Evolutionary conservation across 2,329 filamentous ascomycete genomes (phyloP).

Genomic region (Aciculosporium take): DNA sequence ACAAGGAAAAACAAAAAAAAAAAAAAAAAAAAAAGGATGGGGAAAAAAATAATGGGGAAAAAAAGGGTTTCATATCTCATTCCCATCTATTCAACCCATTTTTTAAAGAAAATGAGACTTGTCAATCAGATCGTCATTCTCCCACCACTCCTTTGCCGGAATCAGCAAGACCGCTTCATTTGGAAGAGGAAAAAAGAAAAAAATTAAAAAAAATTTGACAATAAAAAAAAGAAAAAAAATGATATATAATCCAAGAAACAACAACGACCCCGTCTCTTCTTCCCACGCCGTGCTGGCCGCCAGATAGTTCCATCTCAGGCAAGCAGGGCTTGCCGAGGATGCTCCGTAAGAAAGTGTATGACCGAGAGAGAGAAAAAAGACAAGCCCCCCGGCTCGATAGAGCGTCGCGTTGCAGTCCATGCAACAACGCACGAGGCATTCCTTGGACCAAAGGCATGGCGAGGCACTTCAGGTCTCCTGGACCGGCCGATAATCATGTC

Average conservation of each 20-base stretch:
- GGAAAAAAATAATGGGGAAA: background rate
- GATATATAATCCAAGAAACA: too few relatives aligned
- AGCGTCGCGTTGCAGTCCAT: background rate
- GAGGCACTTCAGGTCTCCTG: background rate
- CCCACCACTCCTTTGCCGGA: too few relatives aligned
- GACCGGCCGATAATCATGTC: background rate
- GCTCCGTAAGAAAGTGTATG: background rate
- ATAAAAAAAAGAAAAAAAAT: too few relatives aligned
- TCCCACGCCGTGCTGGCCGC: too few relatives aligned
- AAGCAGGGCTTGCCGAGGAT: too few relatives aligned
- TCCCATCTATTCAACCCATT: background rate
- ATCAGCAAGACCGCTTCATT: background rate
- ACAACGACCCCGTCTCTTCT: too few relatives aligned
- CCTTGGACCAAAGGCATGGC: background rate
- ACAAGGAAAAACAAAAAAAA: background rate
- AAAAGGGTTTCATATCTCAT: background rate
- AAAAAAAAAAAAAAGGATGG: background rate
- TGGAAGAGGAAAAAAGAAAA: too few relatives aligned
- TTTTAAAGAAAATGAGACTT: too few relatives aligned
- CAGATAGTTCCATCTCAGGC: too few relatives aligned
- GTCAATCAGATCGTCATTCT: too few relatives aligned
- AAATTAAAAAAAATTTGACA: too few relatives aligned
- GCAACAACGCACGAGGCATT: background rate
- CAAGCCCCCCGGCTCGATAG: background rate
- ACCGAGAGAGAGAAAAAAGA: background rate